Evolutionary conservation across 371 early-diverging fungal species (phyloP), one percentile per base, ranked within the genome.

Genomic region (Mortierella sp.): DNA sequence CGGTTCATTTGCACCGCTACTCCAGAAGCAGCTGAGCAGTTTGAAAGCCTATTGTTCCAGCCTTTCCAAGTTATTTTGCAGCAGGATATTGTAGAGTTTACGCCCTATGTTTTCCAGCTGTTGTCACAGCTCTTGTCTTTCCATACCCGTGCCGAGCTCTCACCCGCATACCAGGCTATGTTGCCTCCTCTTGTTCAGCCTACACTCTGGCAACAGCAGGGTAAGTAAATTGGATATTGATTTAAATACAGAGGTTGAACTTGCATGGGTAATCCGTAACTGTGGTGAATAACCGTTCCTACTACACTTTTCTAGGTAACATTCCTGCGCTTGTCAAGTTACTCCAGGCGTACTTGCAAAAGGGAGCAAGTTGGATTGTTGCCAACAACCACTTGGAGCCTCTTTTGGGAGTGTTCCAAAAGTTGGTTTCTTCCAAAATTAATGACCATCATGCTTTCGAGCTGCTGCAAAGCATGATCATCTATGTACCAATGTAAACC

Each of bases 61-160:
- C 96, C 97, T 55, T 98, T 97, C 87, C 93, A 95, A 61, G 88
- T 91, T 47, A 92, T 98, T 69, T 89, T 97, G 3, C 94, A 95
- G 13, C 96, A 96, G 76, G 96, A 96, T 70, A 95, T 88, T 66
- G 80, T 86, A 71, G 99, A 99, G 83, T 98, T 97, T 59, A 93
- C 91, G 71, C 98, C 98, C 9, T 99, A 99, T 79, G 95, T 95
- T 7, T 96, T 98, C 89, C 99, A 99, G 85, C 84, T 99, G 61
- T 77, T 98, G 70, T 90, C 97, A 3, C 96, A 95, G 72, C 84
- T 98, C 49, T 83, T 98, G 40, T 89, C 90, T 5, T 89, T 90
- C 67, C 96, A 97, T 76, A 74, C 85, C n/a, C 86, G 85, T 13
- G 81, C 83, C 4, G 90, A 86, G 1, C 85, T 98, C 34, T 91